Evolutionary conservation across 2,329 filamentous ascomycete genomes (phyloP).

Genomic region (Diaporthe destruens): DNA sequence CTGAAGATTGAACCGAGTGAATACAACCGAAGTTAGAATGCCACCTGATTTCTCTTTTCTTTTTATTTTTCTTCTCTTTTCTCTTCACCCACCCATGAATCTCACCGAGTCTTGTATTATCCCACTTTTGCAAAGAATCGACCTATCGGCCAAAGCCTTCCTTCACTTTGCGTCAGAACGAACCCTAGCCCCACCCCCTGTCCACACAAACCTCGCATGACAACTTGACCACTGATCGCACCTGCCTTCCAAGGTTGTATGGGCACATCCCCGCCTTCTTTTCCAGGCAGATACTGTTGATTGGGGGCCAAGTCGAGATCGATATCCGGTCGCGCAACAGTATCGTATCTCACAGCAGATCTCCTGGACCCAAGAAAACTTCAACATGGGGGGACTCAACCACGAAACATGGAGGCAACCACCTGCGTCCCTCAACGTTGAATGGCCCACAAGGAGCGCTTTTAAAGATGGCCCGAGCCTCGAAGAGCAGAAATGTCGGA

Average conservation of each 20-base stretch:
- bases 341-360: not conserved
- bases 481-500: constrained; percentile 29
- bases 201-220: not conserved
- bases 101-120: not conserved
- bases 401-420: constrained; percentile 32
- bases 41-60: not conserved
- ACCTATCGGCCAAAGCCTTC: not conserved
- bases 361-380: not conserved
- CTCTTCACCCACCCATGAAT: not conserved
- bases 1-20: not conserved
- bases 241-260: not conserved
- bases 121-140: not conserved
- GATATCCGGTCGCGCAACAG: no score
- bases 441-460: constrained; percentile 23
- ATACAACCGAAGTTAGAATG: not conserved
- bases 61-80: no score
- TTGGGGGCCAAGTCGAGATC: not conserved
- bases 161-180: not conserved
- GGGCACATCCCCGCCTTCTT: not conserved
- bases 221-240: not conserved
- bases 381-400: constrained; percentile 20
- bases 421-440: constrained; percentile 26
- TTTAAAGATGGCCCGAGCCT: constrained; percentile 24
- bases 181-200: no score
- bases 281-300: not conserved